These are phyloP conservation scores for Turritis glabra DNA, from an alignment of 345 rosid species.

Conservation along the genomic window DNA sequence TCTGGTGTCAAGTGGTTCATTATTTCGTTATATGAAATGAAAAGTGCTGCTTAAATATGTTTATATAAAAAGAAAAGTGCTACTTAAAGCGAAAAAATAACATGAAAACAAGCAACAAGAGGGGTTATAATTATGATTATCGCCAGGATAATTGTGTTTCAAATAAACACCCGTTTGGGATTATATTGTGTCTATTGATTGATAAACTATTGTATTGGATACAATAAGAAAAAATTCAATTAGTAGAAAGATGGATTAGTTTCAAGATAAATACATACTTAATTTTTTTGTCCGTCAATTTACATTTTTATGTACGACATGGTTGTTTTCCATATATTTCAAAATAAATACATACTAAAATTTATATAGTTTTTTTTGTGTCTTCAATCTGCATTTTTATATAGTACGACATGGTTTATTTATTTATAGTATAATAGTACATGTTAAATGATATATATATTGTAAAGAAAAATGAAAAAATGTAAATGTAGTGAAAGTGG, in stretches of 20 bases:
- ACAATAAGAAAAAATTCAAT: background rate
- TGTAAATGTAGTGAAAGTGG: slow-evolving; percentile 32
- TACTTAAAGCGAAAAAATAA: background rate
- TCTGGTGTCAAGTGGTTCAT: slow-evolving; percentile 26
- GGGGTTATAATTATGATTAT: slow-evolving; percentile 12
- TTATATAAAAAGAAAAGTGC: slow-evolving; percentile 3
- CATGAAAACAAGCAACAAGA: background rate
- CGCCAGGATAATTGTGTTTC: slow-evolving; percentile 21
- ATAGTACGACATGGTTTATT: background rate
- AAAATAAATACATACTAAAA: background rate
- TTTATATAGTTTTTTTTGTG: background rate
- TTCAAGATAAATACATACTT: background rate
- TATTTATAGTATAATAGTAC: background rate
- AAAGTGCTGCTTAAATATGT: background rate
- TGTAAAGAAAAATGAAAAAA: background rate
- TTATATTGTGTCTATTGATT: background rate
- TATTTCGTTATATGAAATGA: background rate
- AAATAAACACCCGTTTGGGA: background rate
- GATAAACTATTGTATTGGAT: background rate
- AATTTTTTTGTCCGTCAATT: background rate
- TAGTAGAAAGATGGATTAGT: background rate
- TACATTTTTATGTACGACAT: background rate
- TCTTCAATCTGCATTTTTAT: background rate
- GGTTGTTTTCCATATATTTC: background rate
- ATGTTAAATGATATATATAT: background rate